Evolutionary conservation across 2,329 filamentous ascomycete genomes (phyloP).

Genomic region (Xylaria sp.): DNA sequence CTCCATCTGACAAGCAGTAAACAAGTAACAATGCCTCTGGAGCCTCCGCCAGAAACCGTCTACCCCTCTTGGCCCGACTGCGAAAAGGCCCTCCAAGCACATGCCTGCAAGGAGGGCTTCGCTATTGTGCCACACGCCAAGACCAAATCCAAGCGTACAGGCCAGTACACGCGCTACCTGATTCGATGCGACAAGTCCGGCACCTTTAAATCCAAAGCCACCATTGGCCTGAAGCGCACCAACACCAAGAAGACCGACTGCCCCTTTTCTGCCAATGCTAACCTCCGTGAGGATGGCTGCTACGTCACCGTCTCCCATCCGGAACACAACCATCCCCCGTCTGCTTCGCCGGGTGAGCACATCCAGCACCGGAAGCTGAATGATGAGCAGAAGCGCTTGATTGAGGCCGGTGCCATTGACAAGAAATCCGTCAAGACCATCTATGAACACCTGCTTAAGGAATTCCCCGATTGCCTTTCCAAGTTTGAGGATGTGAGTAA

Average conservation of each 20-base stretch:
- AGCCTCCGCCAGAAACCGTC: conserved; percentile 28
- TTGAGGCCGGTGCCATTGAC: conserved; percentile 30
- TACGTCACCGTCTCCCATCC: conserved; percentile 29
- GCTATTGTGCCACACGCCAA: conserved; percentile 32
- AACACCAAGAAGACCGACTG: conserved; percentile 35
- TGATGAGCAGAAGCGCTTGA: conserved; percentile 30
- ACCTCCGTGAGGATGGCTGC: conserved; percentile 30
- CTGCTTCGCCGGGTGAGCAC: conserved; percentile 27
- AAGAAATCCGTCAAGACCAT: conserved; percentile 30
- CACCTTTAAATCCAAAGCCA: conserved; percentile 29
- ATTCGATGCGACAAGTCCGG: conserved; percentile 34
- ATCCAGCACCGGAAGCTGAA: conserved; percentile 32
- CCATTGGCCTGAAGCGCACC: conserved; percentile 27
- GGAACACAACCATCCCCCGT: conserved; percentile 33
- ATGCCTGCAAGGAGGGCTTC: conserved; percentile 31
- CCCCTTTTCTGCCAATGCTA: conserved; percentile 31
- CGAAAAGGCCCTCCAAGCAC: conserved; percentile 27
- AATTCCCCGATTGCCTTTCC: conserved; percentile 26
- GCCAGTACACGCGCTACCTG: conserved; percentile 31
- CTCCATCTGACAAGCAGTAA: not conserved
- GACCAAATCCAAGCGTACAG: conserved; percentile 30
- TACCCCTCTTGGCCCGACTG: conserved; percentile 31
- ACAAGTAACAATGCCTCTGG: conserved; percentile 27
- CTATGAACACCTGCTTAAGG: conserved; percentile 27
- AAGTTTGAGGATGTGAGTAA: conserved; percentile 34